Conservation (phyloP, 306 rosid genomes). For the Vigna hirtella region DNA sequence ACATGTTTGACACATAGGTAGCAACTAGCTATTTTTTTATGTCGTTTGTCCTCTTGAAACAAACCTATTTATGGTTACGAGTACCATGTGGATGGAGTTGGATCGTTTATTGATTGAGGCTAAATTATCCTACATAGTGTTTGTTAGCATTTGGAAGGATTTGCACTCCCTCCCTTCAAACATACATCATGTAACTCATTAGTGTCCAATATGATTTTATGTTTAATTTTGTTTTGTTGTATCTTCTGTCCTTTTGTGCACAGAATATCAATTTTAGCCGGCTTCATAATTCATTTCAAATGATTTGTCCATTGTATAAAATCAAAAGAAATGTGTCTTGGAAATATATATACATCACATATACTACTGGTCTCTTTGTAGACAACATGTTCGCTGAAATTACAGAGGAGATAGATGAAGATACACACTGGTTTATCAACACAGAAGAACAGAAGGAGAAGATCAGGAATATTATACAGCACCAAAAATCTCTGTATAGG, state of each 20-base stretch:
- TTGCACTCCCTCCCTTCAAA: not conserved
- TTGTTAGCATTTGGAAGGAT: constrained; percentile 28
- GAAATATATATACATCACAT: constrained; percentile 17
- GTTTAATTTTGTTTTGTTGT: constrained; percentile 44
- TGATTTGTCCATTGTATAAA: constrained; percentile 41
- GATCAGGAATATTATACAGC: constrained; percentile 59
- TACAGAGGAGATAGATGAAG: constrained; percentile 65
- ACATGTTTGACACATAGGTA: not conserved
- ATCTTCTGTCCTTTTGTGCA: constrained; percentile 3
- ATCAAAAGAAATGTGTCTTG: constrained; percentile 8
- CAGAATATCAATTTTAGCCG: constrained; percentile 54
- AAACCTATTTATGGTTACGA: not conserved
- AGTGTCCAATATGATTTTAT: constrained; percentile 4
- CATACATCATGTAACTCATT: constrained; percentile 44
- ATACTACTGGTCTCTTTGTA: constrained; percentile 4
- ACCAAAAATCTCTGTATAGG: constrained; percentile 62
- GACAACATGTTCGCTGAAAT: constrained; percentile 57
- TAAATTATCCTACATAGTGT: not conserved
- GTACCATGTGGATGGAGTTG: not conserved
- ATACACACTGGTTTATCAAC: constrained; percentile 50
- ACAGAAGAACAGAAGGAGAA: constrained; percentile 59
- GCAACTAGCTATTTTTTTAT: not conserved
- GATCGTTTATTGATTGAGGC: not conserved
- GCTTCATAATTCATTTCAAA: constrained; percentile 48
- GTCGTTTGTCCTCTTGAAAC: constrained; percentile 6